Base-by-base conservation (phyloP, 2,329 filamentous ascomycete species). In the Scolecobasidium constrictum region DNA sequence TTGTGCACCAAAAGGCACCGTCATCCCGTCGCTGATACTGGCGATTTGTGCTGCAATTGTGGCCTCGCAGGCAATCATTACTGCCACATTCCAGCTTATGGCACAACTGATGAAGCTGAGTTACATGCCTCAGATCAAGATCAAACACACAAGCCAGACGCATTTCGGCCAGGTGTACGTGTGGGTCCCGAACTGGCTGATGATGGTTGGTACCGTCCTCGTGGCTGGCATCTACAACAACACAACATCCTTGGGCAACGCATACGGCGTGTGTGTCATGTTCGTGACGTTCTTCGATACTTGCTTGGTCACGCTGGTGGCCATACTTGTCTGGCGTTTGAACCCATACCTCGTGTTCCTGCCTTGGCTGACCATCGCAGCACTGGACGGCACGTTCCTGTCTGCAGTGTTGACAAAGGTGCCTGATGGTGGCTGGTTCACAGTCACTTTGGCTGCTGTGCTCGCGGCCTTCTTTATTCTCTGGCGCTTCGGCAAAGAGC, bases 151-250 rank as follows among this genome's bases (percentile, higher is more conserved):
- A 0, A 83, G 78, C 4, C 73, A 69, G 26, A 70, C 62, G 2
- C 84, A 85, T 49, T 77, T 86, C 51, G 81, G 81, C 3, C 83
- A 90, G 53, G 67, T 88, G 0, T 88, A 86, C 52, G 77, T 90
- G 13, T 83, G 83, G 0, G 63, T 83, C 11, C 76, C 78, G 3
- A 88, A 88, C 53, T 87, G 83, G 80, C 62, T 87, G 1, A 67
- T 88, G 48, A 81, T 87, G 78, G 66, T 83, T 22, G 82, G 82
- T 2, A 81, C 81, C 1, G 71, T 90, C n/a, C 64, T 86, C 6
- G 77, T 87, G 6, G 82, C 83, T 1, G 77, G 75, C 0, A 73
- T 84, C 3, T 87, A 85, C 62, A 83, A 78, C 55, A 82, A 84
- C 15, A 19, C 22, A 4, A 26, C 19, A 5, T 21, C 16, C 43